Conservation (phyloP, 805 yeast genomes). For the Candida peoriensis region DNA sequence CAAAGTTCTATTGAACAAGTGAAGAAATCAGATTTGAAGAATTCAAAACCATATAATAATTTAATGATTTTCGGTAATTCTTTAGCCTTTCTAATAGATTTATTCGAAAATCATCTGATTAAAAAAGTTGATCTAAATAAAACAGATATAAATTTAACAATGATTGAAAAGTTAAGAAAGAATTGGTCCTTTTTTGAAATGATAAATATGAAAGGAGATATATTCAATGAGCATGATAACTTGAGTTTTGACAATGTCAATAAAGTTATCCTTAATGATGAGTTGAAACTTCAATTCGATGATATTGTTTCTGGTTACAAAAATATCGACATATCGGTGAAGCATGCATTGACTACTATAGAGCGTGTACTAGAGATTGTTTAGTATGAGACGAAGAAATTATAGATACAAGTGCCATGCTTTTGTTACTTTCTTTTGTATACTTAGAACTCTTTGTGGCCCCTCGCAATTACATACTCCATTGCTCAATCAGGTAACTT, state of each 20-base stretch:
- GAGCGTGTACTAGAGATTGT: conserved; percentile 6
- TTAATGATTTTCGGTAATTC: conserved; percentile 35
- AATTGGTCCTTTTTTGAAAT: conserved; percentile 38
- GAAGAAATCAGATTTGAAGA: conserved; percentile 19
- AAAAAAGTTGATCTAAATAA: conserved; percentile 20
- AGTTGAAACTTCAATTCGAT: conserved; percentile 9
- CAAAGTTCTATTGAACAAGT: conserved; percentile 5
- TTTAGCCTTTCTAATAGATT: conserved; percentile 26
- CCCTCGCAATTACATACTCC: too few species aligned
- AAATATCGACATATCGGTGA: conserved; percentile 1
- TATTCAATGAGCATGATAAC: conserved; percentile 6
- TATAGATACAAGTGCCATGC: too few species aligned
- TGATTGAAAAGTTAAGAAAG: conserved; percentile 29
- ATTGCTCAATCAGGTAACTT: too few species aligned
- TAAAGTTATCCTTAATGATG: conserved; percentile 19
- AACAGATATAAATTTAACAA: conserved; percentile 21
- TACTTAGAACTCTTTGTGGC: too few species aligned
- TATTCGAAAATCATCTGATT: conserved; percentile 12
- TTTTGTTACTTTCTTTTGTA: too few species aligned
- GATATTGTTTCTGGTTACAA: conserved; percentile 11
- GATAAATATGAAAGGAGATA: conserved; percentile 20
- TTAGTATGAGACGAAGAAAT: too few species aligned
- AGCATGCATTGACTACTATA: conserved; percentile 3
- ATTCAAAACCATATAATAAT: conserved; percentile 26
- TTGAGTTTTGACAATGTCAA: conserved; percentile 9